Percentiles rank a stretch among this genome's conserved stretches.
Evolutionary conservation across 1,284 basidiomycete genomes (phyloP).

Genomic region (Athelia sp.): DNA sequence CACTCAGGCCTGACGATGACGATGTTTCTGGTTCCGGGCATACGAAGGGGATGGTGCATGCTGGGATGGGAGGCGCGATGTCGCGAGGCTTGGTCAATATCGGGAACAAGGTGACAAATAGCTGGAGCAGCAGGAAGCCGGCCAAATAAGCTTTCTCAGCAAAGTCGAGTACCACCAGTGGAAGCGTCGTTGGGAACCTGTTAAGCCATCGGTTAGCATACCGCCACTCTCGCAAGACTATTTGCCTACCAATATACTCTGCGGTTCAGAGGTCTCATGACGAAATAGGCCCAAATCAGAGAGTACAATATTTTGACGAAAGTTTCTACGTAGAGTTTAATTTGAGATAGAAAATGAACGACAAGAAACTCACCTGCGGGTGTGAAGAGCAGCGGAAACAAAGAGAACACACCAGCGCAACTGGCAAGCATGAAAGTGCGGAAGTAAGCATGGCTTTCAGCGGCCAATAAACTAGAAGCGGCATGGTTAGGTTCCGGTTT

Average conservation of each 20-base stretch:
- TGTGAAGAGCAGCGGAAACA: slow-evolving; percentile 89
- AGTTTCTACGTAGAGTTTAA: slow-evolving; percentile 53
- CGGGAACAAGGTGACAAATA: slow-evolving; percentile 60
- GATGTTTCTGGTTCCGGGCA: slow-evolving; percentile 23
- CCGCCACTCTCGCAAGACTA: not conserved
- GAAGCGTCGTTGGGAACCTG: slow-evolving; percentile 74
- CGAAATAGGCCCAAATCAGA: slow-evolving; percentile 64
- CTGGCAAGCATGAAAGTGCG: slow-evolving; percentile 82
- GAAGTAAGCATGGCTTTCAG: slow-evolving; percentile 78
- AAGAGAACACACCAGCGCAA: slow-evolving; percentile 77
- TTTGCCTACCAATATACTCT: slow-evolving; percentile 73
- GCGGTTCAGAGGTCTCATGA: slow-evolving; percentile 64
- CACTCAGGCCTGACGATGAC: too few relatives aligned
- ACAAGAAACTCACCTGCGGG: slow-evolving; percentile 53
- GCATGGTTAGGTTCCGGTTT: not conserved
- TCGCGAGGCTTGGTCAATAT: slow-evolving; percentile 17
- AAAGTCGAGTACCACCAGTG: slow-evolving; percentile 63
- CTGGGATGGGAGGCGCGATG: not conserved
- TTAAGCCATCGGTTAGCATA: slow-evolving; percentile 1
- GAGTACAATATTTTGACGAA: slow-evolving; percentile 79
- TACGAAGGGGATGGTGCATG: slow-evolving; percentile 10
- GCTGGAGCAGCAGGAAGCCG: slow-evolving; percentile 70
- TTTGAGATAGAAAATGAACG: not conserved
- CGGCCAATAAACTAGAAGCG: slow-evolving; percentile 69
- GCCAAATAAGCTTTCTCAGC: slow-evolving; percentile 75